Evolutionary conservation across 305 asterid species (phyloP), one percentile per base, ranked within the genome.

Genomic region (Fraxinus baroniana): DNA sequence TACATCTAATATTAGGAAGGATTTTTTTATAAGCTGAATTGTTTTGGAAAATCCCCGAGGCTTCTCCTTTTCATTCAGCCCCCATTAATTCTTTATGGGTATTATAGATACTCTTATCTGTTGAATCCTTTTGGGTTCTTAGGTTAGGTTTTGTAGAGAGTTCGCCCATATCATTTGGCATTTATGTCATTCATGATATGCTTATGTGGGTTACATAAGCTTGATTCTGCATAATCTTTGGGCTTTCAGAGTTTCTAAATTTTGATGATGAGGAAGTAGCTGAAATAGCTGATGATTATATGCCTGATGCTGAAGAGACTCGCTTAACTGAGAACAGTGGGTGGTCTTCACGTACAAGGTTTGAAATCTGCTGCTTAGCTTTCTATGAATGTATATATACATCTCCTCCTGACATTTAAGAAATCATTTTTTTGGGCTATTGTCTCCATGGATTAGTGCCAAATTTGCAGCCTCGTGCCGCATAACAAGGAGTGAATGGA

Each of bases 301-400:
- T 84, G 32, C 92, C 91, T 36, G 90, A 91, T 80, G 90, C 89
- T 79, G 94, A 89, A 80, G 96, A 91, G 82, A 76, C 90, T 6
- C 91, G 84, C 77, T 82, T 90, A 75, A 85, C 91, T 26, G 98
- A 93, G 81, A 96, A 92, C 89, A 94, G 92, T 22, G 98, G 99
- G 77, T 96, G 99, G 98, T 96, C 99, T 82, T 93, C 99, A 35
- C 98, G 98, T 80, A 96, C 99, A 9, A 94, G 98, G 99, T 96
- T 85, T 82, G 35, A 72, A 15, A 46, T 28, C 71, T 33, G 26
- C 46, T 24, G 0, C 22, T 62, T 35, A 72, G 12, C 30, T 33
- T 17, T 72, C 32, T 30, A 71, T 32, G 3, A 71, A 71, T 32
- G 9, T 30, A 28, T 12, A 13, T 4, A 15, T 26, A 0, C 39